Evolutionary conservation across 1,284 basidiomycete species (phyloP).

Genomic region (Exobasidium rhododendri): DNA sequence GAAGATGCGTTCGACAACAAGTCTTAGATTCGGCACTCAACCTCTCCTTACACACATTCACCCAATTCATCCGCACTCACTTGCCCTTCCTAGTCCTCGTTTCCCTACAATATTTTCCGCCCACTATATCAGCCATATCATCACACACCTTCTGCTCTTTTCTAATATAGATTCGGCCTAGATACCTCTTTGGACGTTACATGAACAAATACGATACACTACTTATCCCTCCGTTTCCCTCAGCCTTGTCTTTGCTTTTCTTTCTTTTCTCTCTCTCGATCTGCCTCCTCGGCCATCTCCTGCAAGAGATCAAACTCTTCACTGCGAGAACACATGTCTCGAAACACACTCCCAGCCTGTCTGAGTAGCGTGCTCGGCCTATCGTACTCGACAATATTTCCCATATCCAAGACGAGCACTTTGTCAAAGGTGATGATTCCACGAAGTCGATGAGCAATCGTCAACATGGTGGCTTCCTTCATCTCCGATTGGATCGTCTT

Average conservation of each 20-base stretch:
- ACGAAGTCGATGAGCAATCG: slow-evolving; percentile 66
- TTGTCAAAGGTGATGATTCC: slow-evolving; percentile 64
- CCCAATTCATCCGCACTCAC: no score
- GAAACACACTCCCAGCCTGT: slow-evolving; percentile 32
- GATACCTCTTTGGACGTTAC: no score
- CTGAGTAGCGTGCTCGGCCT: slow-evolving; percentile 64
- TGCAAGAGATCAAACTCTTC: slow-evolving; percentile 23
- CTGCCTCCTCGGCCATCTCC: slow-evolving; percentile 33
- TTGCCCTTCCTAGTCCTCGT: no score
- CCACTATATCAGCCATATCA: no score
- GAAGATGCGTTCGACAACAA: neutral
- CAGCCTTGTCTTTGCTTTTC: neutral
- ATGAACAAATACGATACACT: no score
- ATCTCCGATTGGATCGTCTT: slow-evolving; percentile 57
- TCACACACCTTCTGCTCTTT: no score
- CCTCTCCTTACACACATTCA: no score
- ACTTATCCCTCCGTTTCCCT: no score
- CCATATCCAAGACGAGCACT: slow-evolving; percentile 61
- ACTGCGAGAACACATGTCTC: slow-evolving; percentile 42
- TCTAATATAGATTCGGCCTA: no score
- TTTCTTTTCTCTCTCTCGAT: slow-evolving; percentile 13
- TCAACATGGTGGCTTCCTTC: slow-evolving; percentile 57
- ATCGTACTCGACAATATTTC: slow-evolving; percentile 75
- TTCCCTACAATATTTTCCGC: no score
- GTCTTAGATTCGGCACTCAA: no score